phyloP scores from a whole-genome alignment of 441 rosid genomes.

The Geranium incanum region DNA sequence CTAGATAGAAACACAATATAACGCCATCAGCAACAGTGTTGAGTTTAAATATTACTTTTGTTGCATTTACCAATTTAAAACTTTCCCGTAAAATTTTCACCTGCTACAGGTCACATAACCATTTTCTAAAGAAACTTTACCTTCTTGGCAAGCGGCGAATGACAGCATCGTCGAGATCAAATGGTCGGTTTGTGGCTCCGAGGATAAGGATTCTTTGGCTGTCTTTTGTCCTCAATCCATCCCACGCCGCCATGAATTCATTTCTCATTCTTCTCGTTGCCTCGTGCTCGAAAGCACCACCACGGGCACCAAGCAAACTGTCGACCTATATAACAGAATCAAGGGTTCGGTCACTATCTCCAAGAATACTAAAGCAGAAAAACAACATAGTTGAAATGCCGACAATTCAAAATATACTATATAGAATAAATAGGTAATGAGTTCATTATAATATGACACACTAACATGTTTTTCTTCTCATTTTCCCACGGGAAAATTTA shows the following conservation, averaged over 20 bases:
- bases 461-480: background rate
- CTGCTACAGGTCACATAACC: background rate
- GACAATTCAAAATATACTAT: background rate
- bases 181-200: constrained; percentile 93
- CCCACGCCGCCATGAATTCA: constrained; percentile 99
- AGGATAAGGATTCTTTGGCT: constrained; percentile 89
- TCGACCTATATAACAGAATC: constrained; percentile 49
- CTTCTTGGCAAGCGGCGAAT: constrained; percentile 92
- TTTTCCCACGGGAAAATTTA: background rate
- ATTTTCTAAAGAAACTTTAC: constrained; percentile 30
- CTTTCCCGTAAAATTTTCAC: background rate
- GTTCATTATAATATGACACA: background rate
- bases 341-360: constrained; percentile 6
- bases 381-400: background rate
- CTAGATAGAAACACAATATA: constrained; percentile 34
- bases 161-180: constrained; percentile 98
- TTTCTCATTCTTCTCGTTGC: constrained; percentile 98
- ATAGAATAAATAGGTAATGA: background rate
- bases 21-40: constrained; percentile 18
- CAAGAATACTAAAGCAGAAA: background rate
- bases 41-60: background rate
- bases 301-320: constrained; percentile 95
- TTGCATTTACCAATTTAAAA: background rate
- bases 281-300: constrained; percentile 88
- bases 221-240: constrained; percentile 86